Evolutionary conservation across 1,284 basidiomycete species (phyloP).

Genomic region (Xerocomus minutiporus): DNA sequence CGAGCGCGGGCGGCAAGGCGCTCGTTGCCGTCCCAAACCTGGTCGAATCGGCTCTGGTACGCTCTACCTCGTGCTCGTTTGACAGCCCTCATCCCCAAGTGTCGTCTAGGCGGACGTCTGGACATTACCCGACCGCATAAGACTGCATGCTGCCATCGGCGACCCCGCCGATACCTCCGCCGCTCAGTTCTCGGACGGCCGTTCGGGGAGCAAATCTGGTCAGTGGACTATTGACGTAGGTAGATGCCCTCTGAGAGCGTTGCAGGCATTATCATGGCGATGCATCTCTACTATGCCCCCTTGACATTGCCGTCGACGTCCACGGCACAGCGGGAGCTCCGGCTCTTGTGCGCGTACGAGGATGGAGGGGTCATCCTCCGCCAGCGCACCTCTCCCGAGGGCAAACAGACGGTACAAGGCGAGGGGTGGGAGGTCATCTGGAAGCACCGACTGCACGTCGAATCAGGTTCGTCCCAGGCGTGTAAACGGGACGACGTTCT

Average conservation of each 20-base stretch:
- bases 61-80: constrained; percentile 20
- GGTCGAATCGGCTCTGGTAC: constrained; percentile 78
- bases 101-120: constrained; percentile 71
- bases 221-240: neutral
- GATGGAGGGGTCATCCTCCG: constrained; percentile 72
- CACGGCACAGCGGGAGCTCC: constrained; percentile 39
- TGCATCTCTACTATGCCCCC: constrained; percentile 57
- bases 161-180: constrained; percentile 37
- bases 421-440: constrained; percentile 70
- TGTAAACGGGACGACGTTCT: neutral
- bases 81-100: neutral
- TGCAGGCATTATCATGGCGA: constrained; percentile 79
- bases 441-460: constrained; percentile 68
- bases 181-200: no score
- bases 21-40: constrained; percentile 81
- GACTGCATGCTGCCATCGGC: constrained; percentile 79
- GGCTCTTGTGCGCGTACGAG: constrained; percentile 74
- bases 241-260: neutral
- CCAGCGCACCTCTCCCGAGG: constrained; percentile 38
- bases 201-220: constrained; percentile 33
- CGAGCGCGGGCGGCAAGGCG: constrained; percentile 22
- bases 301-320: constrained; percentile 31
- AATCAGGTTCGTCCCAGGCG: constrained; percentile 60
- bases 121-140: constrained; percentile 55
- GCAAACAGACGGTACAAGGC: constrained; percentile 59